phyloP scores from a whole-genome alignment of 2,329 filamentous ascomycete genomes.

The Aspergillus sp. region DNA sequence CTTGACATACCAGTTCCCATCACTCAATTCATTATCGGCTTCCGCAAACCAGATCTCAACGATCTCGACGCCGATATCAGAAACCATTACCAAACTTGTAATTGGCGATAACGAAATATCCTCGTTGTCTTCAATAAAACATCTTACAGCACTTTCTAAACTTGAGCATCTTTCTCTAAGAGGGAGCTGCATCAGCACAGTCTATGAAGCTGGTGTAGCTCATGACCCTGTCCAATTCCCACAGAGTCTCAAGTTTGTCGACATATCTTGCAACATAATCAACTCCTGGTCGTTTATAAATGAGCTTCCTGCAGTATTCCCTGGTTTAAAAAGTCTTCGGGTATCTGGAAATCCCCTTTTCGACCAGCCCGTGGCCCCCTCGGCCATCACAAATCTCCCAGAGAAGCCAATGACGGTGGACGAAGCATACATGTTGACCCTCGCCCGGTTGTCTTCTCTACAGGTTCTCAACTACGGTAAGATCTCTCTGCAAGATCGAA shows the following conservation, averaged over 20 bases:
- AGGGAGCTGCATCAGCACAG: slow-evolving; percentile 62
- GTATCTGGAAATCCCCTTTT: slow-evolving; percentile 85
- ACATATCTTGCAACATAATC: slow-evolving; percentile 69
- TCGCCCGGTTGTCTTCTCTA: slow-evolving; percentile 68
- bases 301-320: slow-evolving; percentile 61
- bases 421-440: slow-evolving; percentile 82
- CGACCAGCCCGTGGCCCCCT: slow-evolving; percentile 39
- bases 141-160: slow-evolving; percentile 50
- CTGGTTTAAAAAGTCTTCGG: slow-evolving; percentile 68
- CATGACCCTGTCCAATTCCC: slow-evolving; percentile 48
- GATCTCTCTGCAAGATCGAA: slow-evolving; percentile 68
- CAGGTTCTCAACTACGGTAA: slow-evolving; percentile 55
- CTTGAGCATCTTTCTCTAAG: slow-evolving; percentile 59
- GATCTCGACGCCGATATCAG: slow-evolving; percentile 23
- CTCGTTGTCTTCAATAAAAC: slow-evolving; percentile 34
- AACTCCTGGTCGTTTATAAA: slow-evolving; percentile 71
- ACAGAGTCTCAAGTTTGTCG: slow-evolving; percentile 57
- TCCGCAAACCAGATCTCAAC: slow-evolving; percentile 33
- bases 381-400: slow-evolving; percentile 34
- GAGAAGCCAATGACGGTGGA: slow-evolving; percentile 52
- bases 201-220: slow-evolving; percentile 30
- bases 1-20: slow-evolving; percentile 29
- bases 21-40: slow-evolving; percentile 27
- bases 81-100: slow-evolving; percentile 40
- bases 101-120: slow-evolving; percentile 46